phyloP scores from a whole-genome alignment of 73 alveolate genomes.

The Blepharisma japonicum region DNA sequence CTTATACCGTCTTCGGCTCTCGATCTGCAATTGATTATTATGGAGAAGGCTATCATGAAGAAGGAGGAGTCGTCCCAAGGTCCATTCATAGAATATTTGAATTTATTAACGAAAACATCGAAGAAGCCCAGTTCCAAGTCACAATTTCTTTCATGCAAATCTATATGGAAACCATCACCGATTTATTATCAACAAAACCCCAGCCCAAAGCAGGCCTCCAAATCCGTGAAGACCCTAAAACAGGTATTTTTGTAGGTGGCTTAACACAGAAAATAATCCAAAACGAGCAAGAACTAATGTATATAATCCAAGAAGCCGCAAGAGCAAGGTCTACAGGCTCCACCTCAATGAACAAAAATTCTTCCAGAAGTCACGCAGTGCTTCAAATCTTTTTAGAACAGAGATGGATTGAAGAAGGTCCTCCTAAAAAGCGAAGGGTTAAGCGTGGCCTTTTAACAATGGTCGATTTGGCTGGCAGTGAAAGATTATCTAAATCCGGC shows the following conservation, averaged over 20 bases:
- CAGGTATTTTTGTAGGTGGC: conserved; percentile 79
- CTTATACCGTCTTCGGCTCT: conserved; percentile 94
- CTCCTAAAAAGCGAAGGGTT: conserved; percentile 13
- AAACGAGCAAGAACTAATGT: conserved; percentile 56
- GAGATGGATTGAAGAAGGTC: conserved; percentile 72
- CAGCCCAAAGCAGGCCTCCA: conserved; percentile 37
- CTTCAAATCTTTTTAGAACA: conserved; percentile 78
- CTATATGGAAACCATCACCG: conserved; percentile 87
- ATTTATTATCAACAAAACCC: conserved; percentile 49
- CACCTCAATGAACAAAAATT: conserved; percentile 86
- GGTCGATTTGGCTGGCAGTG: conserved; percentile 98
- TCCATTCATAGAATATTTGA: conserved; percentile 83
- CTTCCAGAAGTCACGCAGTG: conserved; percentile 91
- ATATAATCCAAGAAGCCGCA: conserved; percentile 68
- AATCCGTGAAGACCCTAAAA: conserved; percentile 84
- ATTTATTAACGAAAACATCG: conserved; percentile 66
- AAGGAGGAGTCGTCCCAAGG: conserved; percentile 85
- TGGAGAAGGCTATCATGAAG: conserved; percentile 46
- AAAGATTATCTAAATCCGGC: conserved; percentile 90
- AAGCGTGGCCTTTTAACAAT: conserved; percentile 60
- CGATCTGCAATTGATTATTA: conserved; percentile 45
- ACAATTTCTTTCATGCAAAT: conserved; percentile 84
- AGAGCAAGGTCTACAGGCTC: conserved; percentile 65
- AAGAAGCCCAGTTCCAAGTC: conserved; percentile 72
- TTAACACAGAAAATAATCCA: conserved; percentile 60